A percentile compares a stretch with the other conserved stretches of the same genome.
Evolutionary conservation across 257 asterid species (phyloP).

Genomic region (Scutellaria galericulata): DNA sequence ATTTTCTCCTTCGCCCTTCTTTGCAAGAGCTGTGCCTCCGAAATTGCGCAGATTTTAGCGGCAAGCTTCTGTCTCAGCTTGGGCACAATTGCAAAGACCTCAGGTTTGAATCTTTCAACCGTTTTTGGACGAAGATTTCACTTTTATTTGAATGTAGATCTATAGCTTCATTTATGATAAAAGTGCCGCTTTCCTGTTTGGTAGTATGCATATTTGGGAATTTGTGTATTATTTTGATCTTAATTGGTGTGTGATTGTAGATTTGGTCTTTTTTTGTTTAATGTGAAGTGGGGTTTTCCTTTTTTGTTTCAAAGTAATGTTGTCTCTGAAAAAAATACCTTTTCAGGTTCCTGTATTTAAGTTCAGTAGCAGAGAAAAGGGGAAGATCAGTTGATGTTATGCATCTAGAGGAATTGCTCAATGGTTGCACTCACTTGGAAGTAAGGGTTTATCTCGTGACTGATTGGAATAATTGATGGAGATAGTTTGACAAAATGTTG

Average conservation of each 20-base stretch:
- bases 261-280: conserved; percentile 19
- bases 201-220: conserved; percentile 10
- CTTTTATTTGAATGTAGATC: background rate
- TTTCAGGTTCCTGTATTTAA: conserved; percentile 87
- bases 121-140: conserved; percentile 3
- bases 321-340: conserved; percentile 25
- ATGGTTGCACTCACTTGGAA: conserved; percentile 92
- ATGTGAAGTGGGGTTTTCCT: conserved; percentile 36
- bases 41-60: conserved; percentile 80
- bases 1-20: conserved; percentile 62
- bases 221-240: conserved; percentile 15
- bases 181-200: conserved; percentile 21
- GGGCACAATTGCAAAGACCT: conserved; percentile 78
- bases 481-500: background rate
- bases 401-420: conserved; percentile 88
- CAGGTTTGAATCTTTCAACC: conserved; percentile 50
- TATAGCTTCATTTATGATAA: conserved; percentile 10
- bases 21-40: conserved; percentile 75
- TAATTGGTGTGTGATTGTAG: conserved; percentile 20
- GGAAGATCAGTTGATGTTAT: conserved; percentile 79
- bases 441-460: conserved; percentile 59
- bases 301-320: conserved; percentile 23
- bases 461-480: conserved; percentile 26
- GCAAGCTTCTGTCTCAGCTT: conserved; percentile 67
- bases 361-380: conserved; percentile 86